A percentile compares a stretch with the other conserved stretches of the same genome.
phyloP scores from a whole-genome alignment of 768 basidiomycete genomes.

The Phanerochaete carnosa region DNA sequence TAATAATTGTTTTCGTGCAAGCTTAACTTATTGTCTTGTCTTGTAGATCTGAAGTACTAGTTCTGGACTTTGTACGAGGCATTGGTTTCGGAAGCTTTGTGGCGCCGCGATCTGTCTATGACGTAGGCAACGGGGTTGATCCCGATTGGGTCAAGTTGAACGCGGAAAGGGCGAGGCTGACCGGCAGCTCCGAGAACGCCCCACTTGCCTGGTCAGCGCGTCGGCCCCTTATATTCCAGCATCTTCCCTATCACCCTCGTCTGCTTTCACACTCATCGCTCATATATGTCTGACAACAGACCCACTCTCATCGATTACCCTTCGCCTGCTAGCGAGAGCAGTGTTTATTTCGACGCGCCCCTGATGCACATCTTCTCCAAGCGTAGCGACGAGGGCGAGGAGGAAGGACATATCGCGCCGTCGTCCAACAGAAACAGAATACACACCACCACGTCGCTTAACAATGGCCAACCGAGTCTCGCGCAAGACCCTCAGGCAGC shows the following conservation, averaged over 20 bases:
- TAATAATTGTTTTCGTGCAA: background rate
- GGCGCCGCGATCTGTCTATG: background rate
- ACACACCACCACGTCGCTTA: background rate
- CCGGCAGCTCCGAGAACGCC: background rate
- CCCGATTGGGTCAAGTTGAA: conserved; percentile 1
- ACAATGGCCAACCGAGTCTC: background rate
- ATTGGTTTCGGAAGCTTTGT: background rate
- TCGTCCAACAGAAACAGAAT: background rate
- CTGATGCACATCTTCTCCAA: conserved; percentile 29
- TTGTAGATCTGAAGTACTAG: background rate
- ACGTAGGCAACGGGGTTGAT: background rate
- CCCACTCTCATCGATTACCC: conserved; percentile 15
- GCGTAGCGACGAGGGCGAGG: conserved; percentile 4
- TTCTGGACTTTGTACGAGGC: background rate
- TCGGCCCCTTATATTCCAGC: background rate
- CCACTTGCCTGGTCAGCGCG: background rate
- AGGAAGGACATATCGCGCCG: conserved; percentile 6
- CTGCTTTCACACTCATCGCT: background rate
- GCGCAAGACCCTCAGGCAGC: background rate
- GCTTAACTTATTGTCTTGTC: conserved; percentile 3
- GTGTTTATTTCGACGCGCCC: conserved; percentile 45
- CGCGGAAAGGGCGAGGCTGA: conserved; percentile 1
- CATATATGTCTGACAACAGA: conserved; percentile 5
- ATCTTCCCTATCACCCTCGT: background rate
- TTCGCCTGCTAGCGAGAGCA: conserved; percentile 31